Evolutionary conservation across 768 basidiomycete species (phyloP).

Genomic region (Bullera alba): DNA sequence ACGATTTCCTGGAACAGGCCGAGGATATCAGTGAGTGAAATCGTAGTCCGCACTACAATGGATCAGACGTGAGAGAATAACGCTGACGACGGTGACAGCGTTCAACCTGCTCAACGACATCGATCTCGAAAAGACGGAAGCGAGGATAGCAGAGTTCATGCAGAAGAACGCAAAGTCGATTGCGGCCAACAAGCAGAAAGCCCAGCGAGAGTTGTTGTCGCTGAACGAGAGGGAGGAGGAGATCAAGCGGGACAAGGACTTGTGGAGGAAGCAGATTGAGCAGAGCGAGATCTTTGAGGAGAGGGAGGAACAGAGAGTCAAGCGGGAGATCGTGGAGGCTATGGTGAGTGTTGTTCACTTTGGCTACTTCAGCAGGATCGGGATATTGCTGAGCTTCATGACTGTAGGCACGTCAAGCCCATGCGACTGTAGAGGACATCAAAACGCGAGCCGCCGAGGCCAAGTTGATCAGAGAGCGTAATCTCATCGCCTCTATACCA

Average conservation of each 20-base stretch:
- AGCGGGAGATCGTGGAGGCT: conserved; percentile 24
- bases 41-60: conserved; percentile 1
- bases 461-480: conserved; percentile 17
- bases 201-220: conserved; percentile 17
- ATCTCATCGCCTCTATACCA: conserved; percentile 19
- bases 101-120: conserved; percentile 93
- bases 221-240: conserved; percentile 25
- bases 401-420: conserved; percentile 8
- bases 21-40: conserved; percentile 70
- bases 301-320: conserved; percentile 23
- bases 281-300: conserved; percentile 26
- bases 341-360: conserved; percentile 11
- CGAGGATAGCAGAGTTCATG: conserved; percentile 68
- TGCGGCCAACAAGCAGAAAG: conserved; percentile 57
- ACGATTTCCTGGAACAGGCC: conserved; percentile 92
- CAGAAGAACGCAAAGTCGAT: conserved; percentile 75
- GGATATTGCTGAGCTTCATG: background rate
- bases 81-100: conserved; percentile 50
- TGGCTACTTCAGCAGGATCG: background rate
- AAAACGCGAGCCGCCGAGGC: conserved; percentile 8
- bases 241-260: conserved; percentile 22
- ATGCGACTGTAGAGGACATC: conserved; percentile 13
- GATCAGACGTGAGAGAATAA: background rate
- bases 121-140: conserved; percentile 72
- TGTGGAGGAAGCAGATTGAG: conserved; percentile 30